Base-by-base conservation (phyloP, 495 filamentous ascomycete species). In the Penicillium atrosanguineum region DNA sequence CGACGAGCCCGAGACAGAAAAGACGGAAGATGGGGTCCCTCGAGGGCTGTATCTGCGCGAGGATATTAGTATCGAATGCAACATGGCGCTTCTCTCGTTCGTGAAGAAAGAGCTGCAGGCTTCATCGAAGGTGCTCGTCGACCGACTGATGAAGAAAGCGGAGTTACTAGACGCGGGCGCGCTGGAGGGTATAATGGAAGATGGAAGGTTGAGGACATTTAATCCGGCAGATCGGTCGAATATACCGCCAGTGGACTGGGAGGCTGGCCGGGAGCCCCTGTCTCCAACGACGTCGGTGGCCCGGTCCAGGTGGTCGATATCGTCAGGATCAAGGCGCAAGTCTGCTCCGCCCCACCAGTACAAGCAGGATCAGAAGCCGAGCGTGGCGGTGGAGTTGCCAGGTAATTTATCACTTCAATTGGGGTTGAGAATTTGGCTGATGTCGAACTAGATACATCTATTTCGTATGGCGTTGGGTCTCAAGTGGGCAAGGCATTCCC, bases 81-180 rank as follows among this genome's bases (percentile, higher is more conserved):
- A 91, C 59, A 71, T 90, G 18, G 69, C 89, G 54, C 79, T 90
- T 72, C 78, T 83, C 0, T 64, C 72, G 9, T 91, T 91, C 60
- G 86, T 92, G 38, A 90, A 87, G 74, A 82, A 79, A 65, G 90
- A 85, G 20, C 75, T 91, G 20, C 88, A 87, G 62, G 87, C 86
- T 54, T 78, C 86, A 2, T 86, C 90, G 56, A 74, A 72, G 15
- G 71, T 78, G 3, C 74, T 94, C 34, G 86, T 91, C 1, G 82
- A 84, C 20, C 69, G 83, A 6, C 69, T 92, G 18, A 70, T 86
- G 6, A 74, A 78, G 48, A 88, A 87, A 56, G 80, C 85, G 0
- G 70, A 76, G 55, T 48, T 69, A 11, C 53, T 69, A 6, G 67
- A 68, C 55, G 51, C 57, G 0, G 67, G 67, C 7, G 57, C 62